A percentile compares a stretch with the other conserved stretches of the same genome.
These are phyloP conservation scores for Lodderomyces elongisporus DNA, from an alignment of 1,139 yeast genomes.

Conservation along the genomic window DNA sequence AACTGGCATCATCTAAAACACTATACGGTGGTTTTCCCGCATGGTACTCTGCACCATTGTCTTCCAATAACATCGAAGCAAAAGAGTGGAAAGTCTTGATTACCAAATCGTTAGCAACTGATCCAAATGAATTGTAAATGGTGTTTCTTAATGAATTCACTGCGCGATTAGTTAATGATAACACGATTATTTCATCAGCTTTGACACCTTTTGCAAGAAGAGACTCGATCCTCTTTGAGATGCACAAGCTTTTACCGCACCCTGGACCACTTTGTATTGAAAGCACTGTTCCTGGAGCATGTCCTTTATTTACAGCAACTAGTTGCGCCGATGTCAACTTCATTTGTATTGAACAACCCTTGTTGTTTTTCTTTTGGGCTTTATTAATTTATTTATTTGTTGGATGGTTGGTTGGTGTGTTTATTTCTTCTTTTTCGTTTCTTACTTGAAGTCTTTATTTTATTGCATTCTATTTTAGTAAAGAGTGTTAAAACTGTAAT, in stretches of 20 bases:
- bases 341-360: too few relatives aligned
- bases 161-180: slow-evolving; percentile 69
- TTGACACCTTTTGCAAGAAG: slow-evolving; percentile 35
- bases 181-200: slow-evolving; percentile 55
- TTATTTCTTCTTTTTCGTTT: too few relatives aligned
- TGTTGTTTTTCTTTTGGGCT: neutral
- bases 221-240: slow-evolving; percentile 50
- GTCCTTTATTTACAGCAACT: slow-evolving; percentile 6
- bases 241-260: slow-evolving; percentile 66
- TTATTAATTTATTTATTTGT: neutral
- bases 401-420: too few relatives aligned
- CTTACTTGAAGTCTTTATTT: too few relatives aligned
- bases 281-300: slow-evolving; percentile 25
- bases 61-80: slow-evolving; percentile 27
- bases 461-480: too few relatives aligned
- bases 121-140: slow-evolving; percentile 18
- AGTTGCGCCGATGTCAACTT: slow-evolving; percentile 8
- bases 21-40: slow-evolving; percentile 38
- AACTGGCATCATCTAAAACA: slow-evolving; percentile 49
- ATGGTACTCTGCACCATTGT: slow-evolving; percentile 47
- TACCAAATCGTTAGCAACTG: slow-evolving; percentile 26
- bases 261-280: slow-evolving; percentile 69
- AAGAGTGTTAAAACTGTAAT: too few relatives aligned
- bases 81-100: slow-evolving; percentile 63
- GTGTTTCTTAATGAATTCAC: slow-evolving; percentile 47